These are phyloP conservation scores for Phialophora tarda DNA, from an alignment of 2,329 filamentous ascomycete species.

Conservation along the genomic window DNA sequence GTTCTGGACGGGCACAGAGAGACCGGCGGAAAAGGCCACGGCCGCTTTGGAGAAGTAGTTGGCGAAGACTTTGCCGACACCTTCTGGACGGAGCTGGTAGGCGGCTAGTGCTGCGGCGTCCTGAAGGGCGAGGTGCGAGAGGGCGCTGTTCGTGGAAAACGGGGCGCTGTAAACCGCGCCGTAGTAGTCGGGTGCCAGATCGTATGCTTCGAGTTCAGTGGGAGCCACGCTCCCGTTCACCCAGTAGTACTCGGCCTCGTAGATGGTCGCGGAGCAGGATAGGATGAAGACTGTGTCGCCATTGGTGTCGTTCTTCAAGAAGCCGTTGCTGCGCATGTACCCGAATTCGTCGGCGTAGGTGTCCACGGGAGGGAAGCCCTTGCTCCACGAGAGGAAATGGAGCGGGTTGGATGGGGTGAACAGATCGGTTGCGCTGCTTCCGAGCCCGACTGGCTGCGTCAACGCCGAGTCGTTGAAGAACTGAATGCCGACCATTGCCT, in stretches of 20 bases:
- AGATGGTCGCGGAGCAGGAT: slow-evolving; percentile 33
- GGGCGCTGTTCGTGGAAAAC: slow-evolving; percentile 33
- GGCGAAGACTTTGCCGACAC: slow-evolving; percentile 26
- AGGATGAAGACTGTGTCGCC: slow-evolving; percentile 38
- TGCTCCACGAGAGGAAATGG: slow-evolving; percentile 36
- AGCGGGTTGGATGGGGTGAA: slow-evolving; percentile 32
- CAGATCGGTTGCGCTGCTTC: slow-evolving; percentile 23
- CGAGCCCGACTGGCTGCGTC: slow-evolving; percentile 27
- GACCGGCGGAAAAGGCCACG: slow-evolving; percentile 33
- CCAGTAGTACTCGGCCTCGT: slow-evolving; percentile 33
- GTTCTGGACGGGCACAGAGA: slow-evolving; percentile 23
- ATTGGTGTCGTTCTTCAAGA: slow-evolving; percentile 24
- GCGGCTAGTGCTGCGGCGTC: slow-evolving; percentile 25
- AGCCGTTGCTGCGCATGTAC: slow-evolving; percentile 25
- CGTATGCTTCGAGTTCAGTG: slow-evolving; percentile 16
- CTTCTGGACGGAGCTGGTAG: slow-evolving; percentile 29
- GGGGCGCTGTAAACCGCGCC: slow-evolving; percentile 35
- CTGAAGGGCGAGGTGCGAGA: slow-evolving; percentile 29
- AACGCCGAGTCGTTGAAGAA: slow-evolving; percentile 35
- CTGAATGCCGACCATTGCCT: slow-evolving; percentile 34
- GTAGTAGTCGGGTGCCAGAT: slow-evolving; percentile 24
- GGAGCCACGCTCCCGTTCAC: slow-evolving; percentile 28
- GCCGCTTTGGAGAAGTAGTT: slow-evolving; percentile 32
- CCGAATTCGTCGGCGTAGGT: slow-evolving; percentile 28
- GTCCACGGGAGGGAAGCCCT: slow-evolving; percentile 37